Percentiles rank a stretch among this genome's conserved stretches.
These are phyloP conservation scores for Lachancea sp. DNA, from an alignment of 805 yeast species.

Conservation along the genomic window DNA sequence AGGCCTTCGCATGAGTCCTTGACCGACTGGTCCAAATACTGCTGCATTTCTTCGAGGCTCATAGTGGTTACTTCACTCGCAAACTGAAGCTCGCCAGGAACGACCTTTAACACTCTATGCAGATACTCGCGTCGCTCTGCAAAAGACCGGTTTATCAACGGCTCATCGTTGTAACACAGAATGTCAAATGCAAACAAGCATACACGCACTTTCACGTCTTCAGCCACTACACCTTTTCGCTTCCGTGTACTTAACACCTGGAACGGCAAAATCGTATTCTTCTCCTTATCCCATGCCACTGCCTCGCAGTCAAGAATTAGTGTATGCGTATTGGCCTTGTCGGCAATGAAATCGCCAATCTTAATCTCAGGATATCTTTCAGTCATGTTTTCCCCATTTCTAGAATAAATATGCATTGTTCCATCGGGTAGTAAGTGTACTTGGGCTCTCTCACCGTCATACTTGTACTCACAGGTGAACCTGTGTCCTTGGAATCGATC, in stretches of 20 bases:
- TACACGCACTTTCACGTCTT: constrained; percentile 83
- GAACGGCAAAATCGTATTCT: constrained; percentile 81
- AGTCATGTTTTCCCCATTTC: constrained; percentile 97
- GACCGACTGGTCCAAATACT: constrained; percentile 81
- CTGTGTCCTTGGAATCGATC: constrained; percentile 79
- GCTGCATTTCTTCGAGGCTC: constrained; percentile 67
- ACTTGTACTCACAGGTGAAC: constrained; percentile 94
- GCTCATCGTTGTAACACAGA: constrained; percentile 64
- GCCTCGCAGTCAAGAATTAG: constrained; percentile 93
- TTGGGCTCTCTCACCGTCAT: constrained; percentile 97
- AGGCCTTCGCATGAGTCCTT: constrained; percentile 90
- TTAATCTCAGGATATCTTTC: constrained; percentile 90
- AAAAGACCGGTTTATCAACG: constrained; percentile 61
- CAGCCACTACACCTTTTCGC: constrained; percentile 83
- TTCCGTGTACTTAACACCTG: constrained; percentile 90
- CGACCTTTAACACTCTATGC: constrained; percentile 47
- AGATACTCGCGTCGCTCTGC: constrained; percentile 63
- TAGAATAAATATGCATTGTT: constrained; percentile 69
- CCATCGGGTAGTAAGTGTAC: constrained; percentile 69
- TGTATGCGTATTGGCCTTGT: constrained; percentile 37
- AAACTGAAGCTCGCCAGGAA: constrained; percentile 73
- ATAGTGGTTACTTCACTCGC: constrained; percentile 72
- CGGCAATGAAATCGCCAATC: constrained; percentile 50
- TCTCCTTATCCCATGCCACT: constrained; percentile 88
- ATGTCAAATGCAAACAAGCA: constrained; percentile 91